A percentile compares a stretch with the other conserved stretches of the same genome.
Evolutionary conservation across 345 rosid genomes (phyloP).

Genomic region (Lumnitzera racemosa): DNA sequence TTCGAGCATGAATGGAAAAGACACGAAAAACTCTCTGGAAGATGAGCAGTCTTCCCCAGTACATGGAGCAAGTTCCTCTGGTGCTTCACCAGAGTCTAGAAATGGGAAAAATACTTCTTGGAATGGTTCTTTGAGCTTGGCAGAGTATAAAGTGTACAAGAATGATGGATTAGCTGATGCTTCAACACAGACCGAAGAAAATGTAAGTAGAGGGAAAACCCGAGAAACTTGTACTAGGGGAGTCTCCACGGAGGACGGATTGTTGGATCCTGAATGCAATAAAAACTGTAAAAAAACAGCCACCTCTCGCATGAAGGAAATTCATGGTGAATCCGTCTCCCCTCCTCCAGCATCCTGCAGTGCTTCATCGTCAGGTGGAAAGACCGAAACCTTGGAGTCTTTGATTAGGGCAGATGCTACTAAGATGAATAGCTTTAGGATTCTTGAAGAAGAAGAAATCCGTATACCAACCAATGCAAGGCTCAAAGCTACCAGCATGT

Average conservation of each 20-base stretch:
- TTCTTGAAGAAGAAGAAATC: conserved; percentile 70
- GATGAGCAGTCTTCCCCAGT: conserved; percentile 72
- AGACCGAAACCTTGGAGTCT: conserved; percentile 86
- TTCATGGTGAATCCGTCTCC: conserved; percentile 47
- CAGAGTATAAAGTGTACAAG: conserved; percentile 65
- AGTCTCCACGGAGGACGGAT: conserved; percentile 73
- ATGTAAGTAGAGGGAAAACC: conserved; percentile 24
- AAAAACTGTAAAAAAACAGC: conserved; percentile 22
- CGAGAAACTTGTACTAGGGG: conserved; percentile 80
- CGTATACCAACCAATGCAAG: conserved; percentile 53
- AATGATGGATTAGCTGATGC: conserved; percentile 78
- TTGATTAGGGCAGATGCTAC: conserved; percentile 79
- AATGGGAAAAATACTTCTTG: conserved; percentile 55
- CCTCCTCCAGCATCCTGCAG: conserved; percentile 64
- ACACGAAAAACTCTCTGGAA: conserved; percentile 58
- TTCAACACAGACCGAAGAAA: conserved; percentile 91
- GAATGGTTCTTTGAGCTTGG: conserved; percentile 62
- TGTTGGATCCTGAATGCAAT: conserved; percentile 34
- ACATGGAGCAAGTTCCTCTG: conserved; percentile 49
- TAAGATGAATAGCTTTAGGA: conserved; percentile 87
- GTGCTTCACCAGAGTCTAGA: conserved; percentile 60
- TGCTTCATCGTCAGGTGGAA: conserved; percentile 62
- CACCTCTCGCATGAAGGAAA: conserved; percentile 31
- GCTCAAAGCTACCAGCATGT: conserved; percentile 64
- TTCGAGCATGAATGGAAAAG: conserved; percentile 67